Evolutionary conservation across 139 green algal species (phyloP).

Genomic region (Nannochloris sp.): DNA sequence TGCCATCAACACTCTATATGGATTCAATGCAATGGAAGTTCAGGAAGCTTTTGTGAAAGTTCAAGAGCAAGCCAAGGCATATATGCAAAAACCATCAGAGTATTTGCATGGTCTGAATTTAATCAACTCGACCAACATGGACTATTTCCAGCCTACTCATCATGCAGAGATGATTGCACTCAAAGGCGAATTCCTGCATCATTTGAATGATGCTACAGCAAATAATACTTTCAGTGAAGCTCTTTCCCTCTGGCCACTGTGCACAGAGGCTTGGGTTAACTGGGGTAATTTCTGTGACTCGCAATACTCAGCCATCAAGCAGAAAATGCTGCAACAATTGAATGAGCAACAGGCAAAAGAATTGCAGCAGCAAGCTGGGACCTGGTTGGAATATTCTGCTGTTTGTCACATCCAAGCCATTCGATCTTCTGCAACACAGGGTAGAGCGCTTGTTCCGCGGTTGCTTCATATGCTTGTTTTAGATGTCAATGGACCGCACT

Average conservation of each 20-base stretch:
- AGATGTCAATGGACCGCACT: conserved; percentile 50
- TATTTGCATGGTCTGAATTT: conserved; percentile 74
- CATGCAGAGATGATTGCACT: conserved; percentile 91
- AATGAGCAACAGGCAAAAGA: neutral
- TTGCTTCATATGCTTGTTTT: conserved; percentile 84
- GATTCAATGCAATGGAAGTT: conserved; percentile 95
- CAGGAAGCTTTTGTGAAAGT: conserved; percentile 97
- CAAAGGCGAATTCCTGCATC: conserved; percentile 63
- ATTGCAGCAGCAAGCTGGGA: neutral
- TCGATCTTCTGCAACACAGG: conserved; percentile 24
- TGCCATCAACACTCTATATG: conserved; percentile 90
- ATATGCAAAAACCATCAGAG: conserved; percentile 40
- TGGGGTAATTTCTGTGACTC: conserved; percentile 87
- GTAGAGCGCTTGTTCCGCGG: conserved; percentile 61
- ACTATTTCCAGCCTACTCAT: conserved; percentile 80
- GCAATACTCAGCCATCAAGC: conserved; percentile 26
- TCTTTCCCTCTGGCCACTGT: conserved; percentile 64
- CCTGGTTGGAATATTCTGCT: conserved; percentile 78
- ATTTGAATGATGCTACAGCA: conserved; percentile 30
- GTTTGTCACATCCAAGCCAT: conserved; percentile 73
- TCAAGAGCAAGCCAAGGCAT: conserved; percentile 43
- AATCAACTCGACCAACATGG: conserved; percentile 88
- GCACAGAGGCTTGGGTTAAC: conserved; percentile 76
- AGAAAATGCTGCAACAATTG: conserved; percentile 6
- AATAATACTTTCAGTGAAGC: conserved; percentile 66